Evolutionary conservation across 1,284 basidiomycete genomes (phyloP), one percentile per base, ranked within the genome.

Genomic region (Tranzscheliella williamsii): DNA sequence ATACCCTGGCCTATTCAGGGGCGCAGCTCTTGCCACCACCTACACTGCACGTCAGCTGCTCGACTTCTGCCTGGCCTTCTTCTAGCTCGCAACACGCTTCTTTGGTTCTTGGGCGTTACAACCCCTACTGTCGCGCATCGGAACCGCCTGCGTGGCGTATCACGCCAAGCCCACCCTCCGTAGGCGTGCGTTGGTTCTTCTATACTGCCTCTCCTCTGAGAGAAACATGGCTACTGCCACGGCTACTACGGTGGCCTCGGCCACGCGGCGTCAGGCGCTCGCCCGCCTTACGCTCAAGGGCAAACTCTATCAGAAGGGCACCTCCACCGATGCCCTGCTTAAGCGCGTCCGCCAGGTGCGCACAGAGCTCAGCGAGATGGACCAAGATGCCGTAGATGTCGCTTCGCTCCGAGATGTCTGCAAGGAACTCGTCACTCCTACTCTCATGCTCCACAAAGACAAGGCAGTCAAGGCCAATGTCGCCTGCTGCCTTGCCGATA

Each of bases 401-500:
- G 75, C 78, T 49, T 88, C 90, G 0, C 84, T 99, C 38, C 79
- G 83, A 41, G 77, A 80, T 17, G 85, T 87, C 23, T 85, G 86
- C 57, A 85, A 87, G 44, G 89, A 95, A 70, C 86, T 98, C 72
- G 85, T 94, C 63, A 83, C 83, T 72, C 84, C 84, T 1, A 84
- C 86, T 2, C 85, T 98, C 30, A 83, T 96, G 33, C 84, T 93
- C 23, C 93, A 98, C 67, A 94, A 91, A 79, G 93, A 97, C 80
- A 85, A 85, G 36, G 91, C 91, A 17, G 90, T 98, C 67, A 95
- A 93, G 78, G 92, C 91, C 0, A 90, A 89, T 67, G 85, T 89
- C 5, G 92, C 91, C 0, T 95, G 91, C 79, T 97, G 92, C 79
- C 83, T 99, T 16, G 91, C 92, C 2, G 93, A 99, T 78, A 82